Evolutionary conservation across 2,329 filamentous ascomycete species (phyloP), one percentile per base, ranked within the genome.

Genomic region (Coniella vitis): DNA sequence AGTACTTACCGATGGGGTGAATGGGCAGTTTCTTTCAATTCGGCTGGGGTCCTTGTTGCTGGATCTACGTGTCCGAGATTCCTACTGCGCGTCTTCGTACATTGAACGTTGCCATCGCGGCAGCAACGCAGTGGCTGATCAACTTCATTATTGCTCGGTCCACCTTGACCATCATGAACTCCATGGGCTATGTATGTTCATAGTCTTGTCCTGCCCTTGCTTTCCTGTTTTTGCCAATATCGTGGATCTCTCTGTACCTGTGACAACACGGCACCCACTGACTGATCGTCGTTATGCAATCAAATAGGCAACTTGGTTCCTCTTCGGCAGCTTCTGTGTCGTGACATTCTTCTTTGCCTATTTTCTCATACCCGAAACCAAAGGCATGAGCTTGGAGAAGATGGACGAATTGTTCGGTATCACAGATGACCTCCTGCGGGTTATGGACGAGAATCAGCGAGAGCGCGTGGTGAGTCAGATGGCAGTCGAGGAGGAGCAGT

Each of bases 341-440:
- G 60, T 71, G 56, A 85, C 86, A 78, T 77, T 78, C 53, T 54
- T 83, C 46, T 84, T 83, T 59, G 79, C 81, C 36, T 84, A 74
- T 71, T 81, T 84, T 69, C 75, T 82, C 54, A 74, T 86, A 16
- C 84, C 84, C 0, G 84, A 87, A 66, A 87, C 84, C 10, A 87
- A 87, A 69, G 83, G 83, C 32, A 60, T 75, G 50, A 69, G 69
- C 38, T 69, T 84, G 51, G 81, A 85, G 65, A 76, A 74, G 62
- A 83, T 84, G 79, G 78, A 84, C 60, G 78, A 83, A 57, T 68
- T 84, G 14, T 84, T 84, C 60, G 81, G 81, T 39, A 70, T 81
- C 42, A 76, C 75, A 16, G 47, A 49, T 4, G 74, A 79, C 52
- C 56, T 73, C 29, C 48, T 54, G 45, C 43, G 49, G 25, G 16